A percentile compares a stretch with the other conserved stretches of the same genome.
Evolutionary conservation across 140 eudicot genomes (phyloP).

Genomic region (Senecio squalidus): DNA sequence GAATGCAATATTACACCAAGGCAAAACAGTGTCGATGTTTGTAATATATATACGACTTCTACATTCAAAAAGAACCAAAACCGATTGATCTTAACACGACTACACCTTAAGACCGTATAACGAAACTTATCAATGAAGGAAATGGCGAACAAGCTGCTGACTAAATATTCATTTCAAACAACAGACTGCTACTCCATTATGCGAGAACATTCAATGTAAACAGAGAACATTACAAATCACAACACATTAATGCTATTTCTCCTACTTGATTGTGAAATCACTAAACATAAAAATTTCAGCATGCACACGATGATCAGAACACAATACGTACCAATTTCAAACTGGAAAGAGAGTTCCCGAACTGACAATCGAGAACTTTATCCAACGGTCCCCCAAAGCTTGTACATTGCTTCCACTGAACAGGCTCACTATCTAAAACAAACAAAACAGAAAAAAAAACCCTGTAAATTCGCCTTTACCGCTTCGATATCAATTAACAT

Average conservation of each 20-base stretch:
- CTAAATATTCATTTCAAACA: too few species aligned
- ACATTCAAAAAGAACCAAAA: background rate
- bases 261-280: background rate
- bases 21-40: background rate
- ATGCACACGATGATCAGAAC: background rate
- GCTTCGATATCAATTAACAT: background rate
- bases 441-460: background rate
- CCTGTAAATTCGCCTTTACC: background rate
- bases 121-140: background rate
- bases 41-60: background rate
- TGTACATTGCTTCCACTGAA: conserved; percentile 75
- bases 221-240: background rate
- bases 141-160: conserved; percentile 7
- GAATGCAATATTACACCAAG: background rate
- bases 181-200: background rate
- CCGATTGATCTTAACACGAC: background rate
- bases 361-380: conserved; percentile 61
- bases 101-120: background rate
- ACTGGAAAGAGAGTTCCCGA: conserved; percentile 58
- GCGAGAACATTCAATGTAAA: background rate
- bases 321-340: conserved; percentile 69
- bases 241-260: background rate
- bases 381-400: conserved; percentile 40
- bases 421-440: conserved; percentile 26
- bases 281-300: background rate